These are phyloP conservation scores for Oldenlandia corymbosa DNA, from an alignment of 257 asterid species.

Conservation along the genomic window DNA sequence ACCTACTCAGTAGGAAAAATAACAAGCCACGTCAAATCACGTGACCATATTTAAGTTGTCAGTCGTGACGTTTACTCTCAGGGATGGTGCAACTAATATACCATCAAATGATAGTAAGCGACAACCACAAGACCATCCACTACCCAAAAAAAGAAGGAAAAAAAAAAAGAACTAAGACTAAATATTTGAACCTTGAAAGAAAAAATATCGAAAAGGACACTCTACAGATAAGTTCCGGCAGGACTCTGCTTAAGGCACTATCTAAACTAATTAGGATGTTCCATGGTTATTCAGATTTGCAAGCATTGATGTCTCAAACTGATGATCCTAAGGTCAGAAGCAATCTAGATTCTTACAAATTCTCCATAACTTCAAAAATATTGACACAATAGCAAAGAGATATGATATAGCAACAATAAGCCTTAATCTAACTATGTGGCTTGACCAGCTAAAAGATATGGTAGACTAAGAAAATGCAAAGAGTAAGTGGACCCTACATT, in stretches of 20 bases:
- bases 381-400: not conserved
- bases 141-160: not conserved
- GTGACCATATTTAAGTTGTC: slow-evolving; percentile 1
- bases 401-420: too few species aligned
- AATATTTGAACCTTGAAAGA: not conserved
- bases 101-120: not conserved
- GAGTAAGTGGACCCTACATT: not conserved
- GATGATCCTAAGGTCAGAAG: not conserved
- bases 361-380: not conserved
- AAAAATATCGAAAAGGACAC: not conserved
- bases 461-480: not conserved
- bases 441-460: too few species aligned
- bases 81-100: not conserved
- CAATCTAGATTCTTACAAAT: not conserved
- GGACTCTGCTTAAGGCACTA: not conserved
- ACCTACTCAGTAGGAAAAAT: not conserved
- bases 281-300: not conserved
- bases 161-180: not conserved
- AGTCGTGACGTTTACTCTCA: not conserved
- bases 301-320: not conserved
- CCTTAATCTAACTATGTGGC: too few species aligned
- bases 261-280: not conserved
- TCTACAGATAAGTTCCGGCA: not conserved
- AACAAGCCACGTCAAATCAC: not conserved
- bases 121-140: not conserved